Percentiles rank a stretch among this genome's conserved stretches.
phyloP scores from a whole-genome alignment of 75 land plant genomes.

The Pinus tabuliformis region DNA sequence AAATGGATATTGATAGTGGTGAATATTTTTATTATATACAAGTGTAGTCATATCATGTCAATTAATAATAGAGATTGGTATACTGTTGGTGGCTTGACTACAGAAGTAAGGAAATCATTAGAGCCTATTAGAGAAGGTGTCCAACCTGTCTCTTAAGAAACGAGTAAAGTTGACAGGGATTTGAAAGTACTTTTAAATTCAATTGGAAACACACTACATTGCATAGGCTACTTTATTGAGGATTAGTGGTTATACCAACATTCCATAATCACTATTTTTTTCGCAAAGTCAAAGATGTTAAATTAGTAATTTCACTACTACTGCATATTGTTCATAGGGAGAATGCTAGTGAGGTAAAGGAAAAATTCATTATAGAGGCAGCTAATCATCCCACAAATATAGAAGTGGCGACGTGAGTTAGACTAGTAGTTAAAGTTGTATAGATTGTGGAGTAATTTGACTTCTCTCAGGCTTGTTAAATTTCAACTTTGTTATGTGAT shows the following conservation, averaged over 20 bases:
- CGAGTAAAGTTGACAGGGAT: neutral
- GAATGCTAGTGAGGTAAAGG: constrained; percentile 68
- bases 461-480: neutral
- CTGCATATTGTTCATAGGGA: constrained; percentile 29
- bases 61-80: too few relatives aligned
- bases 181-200: neutral
- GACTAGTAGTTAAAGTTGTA: neutral
- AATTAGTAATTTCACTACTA: neutral
- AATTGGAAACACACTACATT: neutral
- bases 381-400: constrained; percentile 89
- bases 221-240: neutral
- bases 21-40: too few relatives aligned
- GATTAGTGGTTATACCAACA: too few relatives aligned
- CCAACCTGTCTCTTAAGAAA: too few relatives aligned
- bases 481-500: too few relatives aligned
- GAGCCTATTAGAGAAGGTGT: too few relatives aligned
- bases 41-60: too few relatives aligned
- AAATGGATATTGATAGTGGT: too few relatives aligned
- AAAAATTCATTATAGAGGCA: constrained; percentile 74
- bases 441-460: neutral
- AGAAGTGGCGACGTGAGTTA: constrained; percentile 75
- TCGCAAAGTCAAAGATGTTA: neutral
- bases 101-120: too few relatives aligned
- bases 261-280: neutral
- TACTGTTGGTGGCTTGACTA: too few relatives aligned